Evolutionary conservation across 148 eudicot genomes (phyloP).

Genomic region (Persicaria tinctoria): DNA sequence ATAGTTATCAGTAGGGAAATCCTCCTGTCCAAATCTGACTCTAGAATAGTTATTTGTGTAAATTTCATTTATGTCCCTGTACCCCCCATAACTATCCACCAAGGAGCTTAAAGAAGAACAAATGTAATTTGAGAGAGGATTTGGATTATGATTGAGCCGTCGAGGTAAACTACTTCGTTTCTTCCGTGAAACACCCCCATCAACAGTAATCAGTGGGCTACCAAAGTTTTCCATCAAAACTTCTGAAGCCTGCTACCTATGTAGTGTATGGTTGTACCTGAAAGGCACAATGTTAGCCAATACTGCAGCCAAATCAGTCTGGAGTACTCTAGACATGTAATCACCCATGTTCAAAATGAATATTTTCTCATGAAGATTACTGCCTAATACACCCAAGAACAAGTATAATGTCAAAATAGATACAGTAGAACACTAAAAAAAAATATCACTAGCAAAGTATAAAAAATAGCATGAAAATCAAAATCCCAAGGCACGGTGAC

Average conservation of each 20-base stretch:
- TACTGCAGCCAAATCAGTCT: not conserved
- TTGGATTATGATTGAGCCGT: not conserved
- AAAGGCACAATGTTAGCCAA: not conserved
- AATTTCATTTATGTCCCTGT: conserved; percentile 1
- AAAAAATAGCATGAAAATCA: too few relatives aligned
- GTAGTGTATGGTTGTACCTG: too few relatives aligned
- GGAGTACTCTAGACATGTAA: not conserved
- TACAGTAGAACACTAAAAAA: too few relatives aligned
- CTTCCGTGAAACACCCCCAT: not conserved
- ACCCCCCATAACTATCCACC: not conserved
- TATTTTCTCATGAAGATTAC: not conserved
- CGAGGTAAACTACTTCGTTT: not conserved
- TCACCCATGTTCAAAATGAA: not conserved
- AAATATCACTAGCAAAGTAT: too few relatives aligned
- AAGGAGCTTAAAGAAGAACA: conserved; percentile 1
- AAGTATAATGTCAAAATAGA: not conserved
- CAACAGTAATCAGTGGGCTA: not conserved
- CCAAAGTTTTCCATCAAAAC: not conserved
- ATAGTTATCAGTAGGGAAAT: not conserved
- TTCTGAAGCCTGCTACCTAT: not conserved
- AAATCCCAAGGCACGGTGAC: not conserved
- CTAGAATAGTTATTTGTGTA: not conserved
- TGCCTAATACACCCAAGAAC: not conserved
- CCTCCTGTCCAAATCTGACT: not conserved
- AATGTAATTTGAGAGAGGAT: not conserved